Base-by-base conservation (phyloP, 2,329 filamentous ascomycete genomes). In the Ophiostoma ulmi region DNA sequence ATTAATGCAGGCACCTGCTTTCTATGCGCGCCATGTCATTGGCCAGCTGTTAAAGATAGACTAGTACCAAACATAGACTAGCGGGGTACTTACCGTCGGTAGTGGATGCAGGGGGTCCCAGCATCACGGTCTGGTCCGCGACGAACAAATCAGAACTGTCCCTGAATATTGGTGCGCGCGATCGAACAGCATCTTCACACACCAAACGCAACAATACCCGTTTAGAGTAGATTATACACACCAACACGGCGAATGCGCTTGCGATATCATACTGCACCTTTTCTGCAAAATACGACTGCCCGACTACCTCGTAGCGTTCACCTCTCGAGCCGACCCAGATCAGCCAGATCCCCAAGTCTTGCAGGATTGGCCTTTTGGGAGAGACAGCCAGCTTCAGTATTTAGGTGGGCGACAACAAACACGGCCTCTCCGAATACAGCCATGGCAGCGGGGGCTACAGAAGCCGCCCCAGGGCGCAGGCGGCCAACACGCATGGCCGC, bases 401-500 rank as follows among this genome's bases (percentile, higher is more conserved):
- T 10, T 8, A 58, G 52, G 52, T 58, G 52, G 52, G 52, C 52
- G n/a, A 26, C 52, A 31, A 48, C 44, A 7, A 26, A 31, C 13
- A 35, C 58, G 13, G 5, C 22, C 11, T 10, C 26, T 17, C 63
- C 7, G n/a, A n/a, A 39, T 20, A 64, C 11, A 39, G 69, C 71
- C 22, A 70, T 70, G 69, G 36, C 58, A 41, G 44, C 58, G 11
- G 65, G 36, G 2, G 22, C 58, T 26, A 36, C 41, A 20, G 48
- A 38, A 2, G 17, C 65, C 8, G 39, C n/a, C 10, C 38, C 65
- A 22, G 38, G 26, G 39, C 31, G 69, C 26, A 73, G 72, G 65
- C 66, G 74, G 38, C 72, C 74, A 7, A 22, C 70, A 1, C 74
- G 74, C 22, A 69, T 70, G 64, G 66, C 70, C 5, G 64, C 71